Evolutionary conservation across 768 basidiomycete genomes (phyloP), one percentile per base, ranked within the genome.

Genomic region (Mycena vulgaris): DNA sequence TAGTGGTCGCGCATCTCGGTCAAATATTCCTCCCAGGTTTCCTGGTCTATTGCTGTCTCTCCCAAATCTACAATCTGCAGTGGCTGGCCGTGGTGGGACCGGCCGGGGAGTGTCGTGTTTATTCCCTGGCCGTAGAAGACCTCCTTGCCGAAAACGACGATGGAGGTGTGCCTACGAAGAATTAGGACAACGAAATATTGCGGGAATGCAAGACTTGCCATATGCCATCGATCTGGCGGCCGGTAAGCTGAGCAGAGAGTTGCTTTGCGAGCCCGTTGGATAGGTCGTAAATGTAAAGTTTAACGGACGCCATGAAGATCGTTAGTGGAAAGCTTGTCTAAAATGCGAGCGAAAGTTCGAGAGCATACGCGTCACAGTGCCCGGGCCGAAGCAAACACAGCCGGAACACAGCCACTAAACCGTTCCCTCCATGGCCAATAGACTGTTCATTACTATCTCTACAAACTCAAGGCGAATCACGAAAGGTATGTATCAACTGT

Each of bases 121-220:
- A 98, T 96, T 2, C 97, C 97, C 74, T 91, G 94, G 3, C 97
- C 96, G 79, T 96, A 99, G 75, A 94, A 97, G 31, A 95, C 82
- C 77, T 99, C 97, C 75, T 91, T 90, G 2, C 90, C 90, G 79
- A 90, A 98, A 4, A 92, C 91, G 52, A 98, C 96, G 25, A 98
- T 88, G 19, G 95, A 95, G 0, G 97, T 97, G 80, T 99, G 97
- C 96, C 95, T 94, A 72, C 56, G 68, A 63, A 70, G 5, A 10
- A 63, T 72, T n/a, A 31, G 35, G 39, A 1, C 11, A 25, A 30
- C 37, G 33, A 37, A 25, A 73, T 25, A 31, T 39, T 7, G n/a
- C n/a, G n/a, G n/a, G n/a, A n/a, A 48, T 47, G 25, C 16, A 8
- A 31, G 62, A 80, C 87, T 72, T 63, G 95, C 96, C 97, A 99